Conservation (phyloP, 495 filamentous ascomycete species). For the Umbilicaria muhlenbergii region DNA sequence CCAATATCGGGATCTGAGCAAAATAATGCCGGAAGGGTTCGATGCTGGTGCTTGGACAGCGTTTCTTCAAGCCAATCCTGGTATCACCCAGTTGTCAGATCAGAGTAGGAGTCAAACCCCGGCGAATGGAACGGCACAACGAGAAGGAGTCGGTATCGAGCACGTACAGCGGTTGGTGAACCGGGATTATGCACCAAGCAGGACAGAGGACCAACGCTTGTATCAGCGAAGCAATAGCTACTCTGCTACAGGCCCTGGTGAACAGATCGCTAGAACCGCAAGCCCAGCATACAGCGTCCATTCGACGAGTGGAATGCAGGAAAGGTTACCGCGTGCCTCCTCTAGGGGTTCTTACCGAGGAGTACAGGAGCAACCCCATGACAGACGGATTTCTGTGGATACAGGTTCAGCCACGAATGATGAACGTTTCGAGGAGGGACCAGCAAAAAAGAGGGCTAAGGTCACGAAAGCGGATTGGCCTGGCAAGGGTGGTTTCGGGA, state of each 20-base stretch:
- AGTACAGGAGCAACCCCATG: constrained; percentile 18
- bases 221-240: constrained; percentile 6
- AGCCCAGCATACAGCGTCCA: constrained; percentile 25
- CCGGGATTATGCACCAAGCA: constrained; percentile 23
- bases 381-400: constrained; percentile 23
- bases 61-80: constrained; percentile 45
- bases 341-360: constrained; percentile 33
- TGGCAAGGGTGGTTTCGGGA: constrained; percentile 50
- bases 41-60: constrained; percentile 54
- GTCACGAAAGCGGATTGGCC: constrained; percentile 52
- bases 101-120: constrained; percentile 12
- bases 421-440: constrained; percentile 43
- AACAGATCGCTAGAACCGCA: constrained; percentile 14
- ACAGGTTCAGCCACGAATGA: constrained; percentile 56
- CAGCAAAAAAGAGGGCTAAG: constrained; percentile 58
- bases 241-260: constrained; percentile 2
- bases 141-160: constrained; percentile 39
- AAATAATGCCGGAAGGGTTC: constrained; percentile 43
- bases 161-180: constrained; percentile 33
- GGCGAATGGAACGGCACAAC: constrained; percentile 1
- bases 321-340: constrained; percentile 25
- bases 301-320: constrained; percentile 15
- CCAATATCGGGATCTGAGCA: constrained; percentile 42
- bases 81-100: constrained; percentile 10
- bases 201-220: neutral